Evolutionary conservation across 441 rosid genomes (phyloP).

Genomic region (Populus hybrid): DNA sequence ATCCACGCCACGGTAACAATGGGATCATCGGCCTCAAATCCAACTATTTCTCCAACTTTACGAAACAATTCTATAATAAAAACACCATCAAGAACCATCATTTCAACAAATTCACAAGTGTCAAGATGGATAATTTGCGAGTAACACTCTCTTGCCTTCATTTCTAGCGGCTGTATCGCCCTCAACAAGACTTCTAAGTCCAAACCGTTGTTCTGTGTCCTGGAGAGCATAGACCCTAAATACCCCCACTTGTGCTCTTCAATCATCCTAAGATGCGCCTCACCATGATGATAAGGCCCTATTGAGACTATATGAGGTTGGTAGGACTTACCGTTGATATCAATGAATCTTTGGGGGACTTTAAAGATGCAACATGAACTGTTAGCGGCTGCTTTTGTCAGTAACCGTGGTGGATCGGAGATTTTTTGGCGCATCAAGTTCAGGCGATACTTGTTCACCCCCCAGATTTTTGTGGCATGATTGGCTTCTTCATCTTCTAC

Average conservation of each 20-base stretch:
- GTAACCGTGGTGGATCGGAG: constrained; percentile 35
- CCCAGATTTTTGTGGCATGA: constrained; percentile 1
- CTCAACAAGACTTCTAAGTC: constrained; percentile 43
- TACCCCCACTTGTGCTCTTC: constrained; percentile 76
- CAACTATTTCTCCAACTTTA: constrained; percentile 40
- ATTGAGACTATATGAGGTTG: constrained; percentile 45
- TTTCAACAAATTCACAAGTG: constrained; percentile 48
- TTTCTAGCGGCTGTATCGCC: constrained; percentile 36
- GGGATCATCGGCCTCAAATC: constrained; percentile 53
- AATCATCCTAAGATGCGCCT: constrained; percentile 43
- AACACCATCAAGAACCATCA: constrained; percentile 69
- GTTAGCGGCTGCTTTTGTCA: constrained; percentile 37
- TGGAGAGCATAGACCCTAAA: constrained; percentile 39
- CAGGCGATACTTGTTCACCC: constrained; percentile 28
- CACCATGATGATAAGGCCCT: constrained; percentile 57
- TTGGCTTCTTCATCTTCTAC: background rate
- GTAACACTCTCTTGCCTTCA: constrained; percentile 55
- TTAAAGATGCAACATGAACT: constrained; percentile 43
- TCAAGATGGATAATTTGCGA: constrained; percentile 46
- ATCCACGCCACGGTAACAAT: constrained; percentile 62
- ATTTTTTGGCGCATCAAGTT: constrained; percentile 34
- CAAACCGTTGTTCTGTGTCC: constrained; percentile 32
- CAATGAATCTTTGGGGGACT: constrained; percentile 32
- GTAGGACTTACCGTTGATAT: constrained; percentile 35
- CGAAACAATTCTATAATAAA: constrained; percentile 65